Base-by-base conservation (phyloP, 768 basidiomycete genomes). In the Lactarius indigo region DNA sequence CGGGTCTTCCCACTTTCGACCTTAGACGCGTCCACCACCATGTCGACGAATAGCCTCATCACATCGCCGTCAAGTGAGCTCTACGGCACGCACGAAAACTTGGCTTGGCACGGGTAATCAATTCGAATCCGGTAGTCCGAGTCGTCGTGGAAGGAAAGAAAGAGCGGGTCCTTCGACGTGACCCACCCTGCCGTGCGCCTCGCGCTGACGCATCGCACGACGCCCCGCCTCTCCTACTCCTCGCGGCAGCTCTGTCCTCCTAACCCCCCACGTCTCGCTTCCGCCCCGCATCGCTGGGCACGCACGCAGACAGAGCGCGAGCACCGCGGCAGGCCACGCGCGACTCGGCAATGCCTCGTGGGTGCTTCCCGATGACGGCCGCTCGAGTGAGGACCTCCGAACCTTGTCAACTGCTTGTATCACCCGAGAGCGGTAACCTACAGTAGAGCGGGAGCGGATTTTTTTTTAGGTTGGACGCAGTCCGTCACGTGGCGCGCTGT, bases 21-120 rank as follows among this genome's bases (percentile, higher is more conserved):
- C 13, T 66, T 63, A 35, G 57, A 28, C 41, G 1, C 39, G 35
- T 28, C 63, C 23, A 13, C 26, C 41, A 61, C 59, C 61, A 66
- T 59, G 31, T 57, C 65, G 39, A 41, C 37, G 8, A 63, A 66
- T 23, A n/a, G n/a, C n/a, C n/a, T n/a, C n/a, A n/a, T n/a, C n/a
- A n/a, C n/a, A n/a, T n/a, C n/a, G n/a, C n/a, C n/a, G n/a, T n/a
- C n/a, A n/a, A n/a, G n/a, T n/a, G n/a, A n/a, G n/a, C n/a, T n/a
- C n/a, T n/a, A n/a, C n/a, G n/a, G n/a, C n/a, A n/a, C n/a, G n/a
- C n/a, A n/a, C n/a, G n/a, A n/a, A n/a, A n/a, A n/a, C n/a, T n/a
- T n/a, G n/a, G n/a, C n/a, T n/a, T n/a, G n/a, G n/a, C n/a, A n/a
- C n/a, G n/a, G n/a, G n/a, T n/a, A n/a, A n/a, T n/a, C n/a, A n/a